Evolutionary conservation across 495 filamentous ascomycete genomes (phyloP).

Genomic region (Sabuloglossum arenarium): DNA sequence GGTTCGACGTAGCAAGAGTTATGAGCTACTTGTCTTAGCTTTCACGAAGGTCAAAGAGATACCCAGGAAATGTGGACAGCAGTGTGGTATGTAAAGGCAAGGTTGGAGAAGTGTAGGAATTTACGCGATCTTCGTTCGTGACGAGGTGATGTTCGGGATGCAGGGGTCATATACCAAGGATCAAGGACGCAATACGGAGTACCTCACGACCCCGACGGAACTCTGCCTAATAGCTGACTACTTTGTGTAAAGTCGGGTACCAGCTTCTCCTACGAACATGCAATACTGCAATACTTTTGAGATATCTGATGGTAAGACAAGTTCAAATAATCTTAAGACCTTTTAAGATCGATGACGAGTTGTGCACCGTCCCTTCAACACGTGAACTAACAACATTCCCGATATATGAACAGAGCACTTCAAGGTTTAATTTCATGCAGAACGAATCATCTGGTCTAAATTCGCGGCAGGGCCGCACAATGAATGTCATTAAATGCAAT

Average conservation of each 20-base stretch:
- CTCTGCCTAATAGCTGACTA: too few relatives aligned
- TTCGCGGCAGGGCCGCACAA: neutral
- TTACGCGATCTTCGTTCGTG: neutral
- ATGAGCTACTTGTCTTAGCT: too few relatives aligned
- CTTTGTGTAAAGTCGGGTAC: neutral
- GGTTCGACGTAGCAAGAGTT: too few relatives aligned
- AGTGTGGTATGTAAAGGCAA: neutral
- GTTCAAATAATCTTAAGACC: neutral
- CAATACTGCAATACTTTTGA: neutral
- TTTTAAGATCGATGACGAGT: too few relatives aligned
- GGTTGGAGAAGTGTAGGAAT: neutral
- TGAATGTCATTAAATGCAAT: neutral
- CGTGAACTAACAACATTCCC: neutral
- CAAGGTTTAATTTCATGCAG: neutral
- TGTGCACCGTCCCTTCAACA: neutral
- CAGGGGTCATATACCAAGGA: neutral
- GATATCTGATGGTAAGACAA: neutral
- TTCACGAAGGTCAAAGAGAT: neutral
- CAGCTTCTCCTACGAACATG: neutral
- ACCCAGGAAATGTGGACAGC: neutral
- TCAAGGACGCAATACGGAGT: neutral
- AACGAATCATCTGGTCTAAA: neutral
- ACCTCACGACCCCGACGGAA: neutral
- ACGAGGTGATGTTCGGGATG: neutral
- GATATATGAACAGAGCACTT: neutral